These are phyloP conservation scores for Conidiobolus incongruus DNA, from an alignment of 371 early-diverging fungal species.

Conservation along the genomic window DNA sequence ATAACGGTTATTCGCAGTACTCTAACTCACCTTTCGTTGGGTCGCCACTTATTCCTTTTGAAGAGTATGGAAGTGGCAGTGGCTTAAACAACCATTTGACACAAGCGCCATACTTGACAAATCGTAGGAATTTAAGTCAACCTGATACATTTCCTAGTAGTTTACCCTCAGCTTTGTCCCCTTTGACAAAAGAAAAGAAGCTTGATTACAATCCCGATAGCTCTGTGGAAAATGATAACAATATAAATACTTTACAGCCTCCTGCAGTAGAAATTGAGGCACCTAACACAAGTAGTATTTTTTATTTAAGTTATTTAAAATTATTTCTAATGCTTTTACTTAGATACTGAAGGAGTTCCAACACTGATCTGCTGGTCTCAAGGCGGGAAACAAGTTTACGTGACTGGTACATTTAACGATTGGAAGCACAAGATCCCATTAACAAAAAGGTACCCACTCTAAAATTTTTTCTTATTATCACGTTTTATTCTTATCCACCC, in stretches of 20 bases:
- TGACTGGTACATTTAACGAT: slow-evolving; percentile 93
- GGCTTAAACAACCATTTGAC: background rate
- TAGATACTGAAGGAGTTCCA: slow-evolving; percentile 13
- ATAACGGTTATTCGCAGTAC: background rate
- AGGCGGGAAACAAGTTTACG: slow-evolving; percentile 65
- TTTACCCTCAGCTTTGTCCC: background rate
- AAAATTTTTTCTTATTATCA: no score
- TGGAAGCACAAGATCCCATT: slow-evolving; percentile 87
- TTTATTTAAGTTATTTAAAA: background rate
- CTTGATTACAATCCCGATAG: background rate
- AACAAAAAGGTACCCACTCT: slow-evolving; percentile 14
- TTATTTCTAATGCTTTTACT: background rate
- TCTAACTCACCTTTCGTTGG: slow-evolving; percentile 5
- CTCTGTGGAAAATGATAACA: background rate
- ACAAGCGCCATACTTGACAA: background rate
- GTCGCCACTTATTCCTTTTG: slow-evolving; percentile 4
- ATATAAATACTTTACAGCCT: background rate
- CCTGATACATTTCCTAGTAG: slow-evolving; percentile 4
- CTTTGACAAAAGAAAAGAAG: background rate
- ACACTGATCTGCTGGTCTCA: slow-evolving; percentile 82
- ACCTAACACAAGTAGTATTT: background rate
- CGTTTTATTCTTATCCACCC: no score
- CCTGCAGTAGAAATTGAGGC: background rate
- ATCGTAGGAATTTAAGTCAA: background rate
- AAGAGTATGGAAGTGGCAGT: background rate